Percentiles rank a stretch among this genome's conserved stretches.
Conservation (phyloP, 78 protist genomes). For the Isochrysis galbana region DNA sequence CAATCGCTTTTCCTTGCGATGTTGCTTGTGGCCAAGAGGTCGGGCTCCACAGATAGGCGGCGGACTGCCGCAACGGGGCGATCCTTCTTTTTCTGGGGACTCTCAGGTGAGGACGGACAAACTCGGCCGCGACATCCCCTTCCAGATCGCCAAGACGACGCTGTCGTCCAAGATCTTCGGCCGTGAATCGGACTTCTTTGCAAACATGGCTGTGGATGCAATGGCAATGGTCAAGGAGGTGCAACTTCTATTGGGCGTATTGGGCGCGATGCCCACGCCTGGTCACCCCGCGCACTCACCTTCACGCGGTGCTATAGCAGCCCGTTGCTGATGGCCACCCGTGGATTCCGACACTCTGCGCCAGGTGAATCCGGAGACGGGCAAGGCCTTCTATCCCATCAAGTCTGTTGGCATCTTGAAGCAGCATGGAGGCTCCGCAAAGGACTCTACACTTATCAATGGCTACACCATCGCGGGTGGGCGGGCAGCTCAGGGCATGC, state of each 20-base stretch:
- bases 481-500: constrained; percentile 82
- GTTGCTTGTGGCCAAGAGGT: too few relatives aligned
- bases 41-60: too few relatives aligned
- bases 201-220: constrained; percentile 92
- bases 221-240: constrained; percentile 86
- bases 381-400: constrained; percentile 58
- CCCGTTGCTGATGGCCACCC: too few relatives aligned
- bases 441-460: constrained; percentile 73
- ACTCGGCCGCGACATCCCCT: constrained; percentile 84
- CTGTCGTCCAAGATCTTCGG: constrained; percentile 95
- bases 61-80: too few relatives aligned
- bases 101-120: constrained; percentile 49
- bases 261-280: too few relatives aligned
- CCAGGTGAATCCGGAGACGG: constrained; percentile 15
- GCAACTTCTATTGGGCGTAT: too few relatives aligned
- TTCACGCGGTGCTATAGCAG: too few relatives aligned
- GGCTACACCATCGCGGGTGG: constrained; percentile 95
- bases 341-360: too few relatives aligned
- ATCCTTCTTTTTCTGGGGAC: too few relatives aligned
- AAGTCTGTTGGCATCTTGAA: constrained; percentile 90
- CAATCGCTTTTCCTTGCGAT: too few relatives aligned
- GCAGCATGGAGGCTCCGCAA: constrained; percentile 89
- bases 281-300: too few relatives aligned
- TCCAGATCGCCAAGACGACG: constrained; percentile 94
- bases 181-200: constrained; percentile 79